Evolutionary conservation across 1,284 basidiomycete species (phyloP), one percentile per base, ranked within the genome.

Genomic region (Chalciporus sp.): DNA sequence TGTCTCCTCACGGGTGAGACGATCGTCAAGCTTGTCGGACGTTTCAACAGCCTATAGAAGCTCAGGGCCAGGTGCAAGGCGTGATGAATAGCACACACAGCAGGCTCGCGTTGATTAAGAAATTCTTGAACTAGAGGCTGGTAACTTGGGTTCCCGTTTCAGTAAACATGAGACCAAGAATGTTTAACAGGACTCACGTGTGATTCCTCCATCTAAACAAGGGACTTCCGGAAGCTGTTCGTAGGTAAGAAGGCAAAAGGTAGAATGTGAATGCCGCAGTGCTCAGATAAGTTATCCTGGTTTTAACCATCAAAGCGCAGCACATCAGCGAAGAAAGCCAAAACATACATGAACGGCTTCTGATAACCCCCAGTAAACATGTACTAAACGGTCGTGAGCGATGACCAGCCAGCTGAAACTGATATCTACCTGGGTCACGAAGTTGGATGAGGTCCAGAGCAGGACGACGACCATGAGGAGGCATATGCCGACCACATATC

Each of bases 211-310:
- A 50, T 41, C 23, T 51, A 55, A 48, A 65, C 56, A 62, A 58
- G 5, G 52, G 54, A 60, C 58, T 65, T 45, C 54, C 53, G 53
- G 69, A 64, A 52, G 67, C 66, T 58, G 70, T 72, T 51, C 79
- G 77, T 53, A 85, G 62, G 44, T 78, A 64, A 64, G 80, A 85
- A 0, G 94, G 93, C 9, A 98, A 64, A 26, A 99, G 84, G 74
- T 98, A 98, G 17, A 96, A 64, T n/a, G 86, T 76, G 70, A 98
- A 99, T 9, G 90, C 81, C 53, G 92, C 88, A 0, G 94, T 96
- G 70, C 88, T 93, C 64, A 94, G 74, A 64, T 94, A 97, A 2
- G 94, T 97, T 43, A 94, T 80, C 47, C 90, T 92, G 60, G 33
- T 44, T 37, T 37, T 29, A 8, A 52, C 29, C 33, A 45, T 60